Evolutionary conservation across 1,284 basidiomycete species (phyloP), one percentile per base, ranked within the genome.

Genomic region (Pseudozyma sp.): DNA sequence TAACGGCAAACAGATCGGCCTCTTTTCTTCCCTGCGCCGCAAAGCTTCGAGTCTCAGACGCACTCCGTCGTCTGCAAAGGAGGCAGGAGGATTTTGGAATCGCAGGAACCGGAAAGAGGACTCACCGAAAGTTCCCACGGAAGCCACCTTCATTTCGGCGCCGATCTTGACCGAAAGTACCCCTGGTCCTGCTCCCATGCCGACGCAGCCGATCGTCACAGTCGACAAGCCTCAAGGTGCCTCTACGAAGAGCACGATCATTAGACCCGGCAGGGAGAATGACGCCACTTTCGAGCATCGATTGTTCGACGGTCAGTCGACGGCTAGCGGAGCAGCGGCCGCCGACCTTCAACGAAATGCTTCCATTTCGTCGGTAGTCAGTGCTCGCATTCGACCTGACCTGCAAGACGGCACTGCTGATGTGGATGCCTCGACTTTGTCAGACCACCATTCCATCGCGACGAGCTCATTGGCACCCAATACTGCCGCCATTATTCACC

Each of bases 401-500:
- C 16, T 76, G 39, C 65, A 76, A 38, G 73, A 76, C 21, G 72
- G 68, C 12, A 70, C 63, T 4, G 72, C 72, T 5, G 72, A 76
- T 44, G 54, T 44, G 4, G 72, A 70, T 31, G 48, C 18, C 19
- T 53, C 57, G 1, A 52, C 44, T 18, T 53, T 50, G 16, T 57
- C 60, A 3, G 58, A 63, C 16, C 25, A 52, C 14, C 52, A 48
- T 6, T 62, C 52, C 16, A 39, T 18, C 12, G 53, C 48, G 12
- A 59, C 51, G 5, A 57, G 50, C n/a, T 40, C 42, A 12, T 56
- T 81, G 18, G 76, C 70, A 6, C 76, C 81, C 1, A 59, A 48
- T 36, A 76, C 79, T 11, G 68, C 77, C 8, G 78, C 76, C 2
- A 76, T 76, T 65, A 59, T 82, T 10, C 76, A 77, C 21, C 77